Conservation (phyloP, 352 stramenopile species). For the Pythium periplocum region DNA sequence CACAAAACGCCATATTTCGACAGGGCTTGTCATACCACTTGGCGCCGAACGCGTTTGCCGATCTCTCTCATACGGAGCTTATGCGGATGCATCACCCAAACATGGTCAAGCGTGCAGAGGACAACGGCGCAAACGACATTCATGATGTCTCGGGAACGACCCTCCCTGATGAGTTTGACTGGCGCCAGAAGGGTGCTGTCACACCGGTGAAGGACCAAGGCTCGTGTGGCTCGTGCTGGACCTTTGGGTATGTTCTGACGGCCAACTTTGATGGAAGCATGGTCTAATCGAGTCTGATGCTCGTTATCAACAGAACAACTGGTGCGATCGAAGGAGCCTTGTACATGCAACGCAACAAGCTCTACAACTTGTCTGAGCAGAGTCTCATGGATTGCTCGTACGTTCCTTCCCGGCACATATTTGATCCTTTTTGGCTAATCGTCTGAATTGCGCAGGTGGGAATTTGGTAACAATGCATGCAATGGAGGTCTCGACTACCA, state of each 20-base stretch:
- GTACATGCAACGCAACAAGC: conserved; percentile 64
- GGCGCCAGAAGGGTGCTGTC: conserved; percentile 80
- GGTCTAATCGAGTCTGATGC: background rate
- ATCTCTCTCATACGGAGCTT: conserved; percentile 71
- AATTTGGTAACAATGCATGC: conserved; percentile 88
- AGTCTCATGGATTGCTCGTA: conserved; percentile 90
- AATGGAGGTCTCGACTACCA: conserved; percentile 88
- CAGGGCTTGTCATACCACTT: conserved; percentile 76
- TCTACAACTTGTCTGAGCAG: conserved; percentile 85
- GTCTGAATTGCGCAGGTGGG: conserved; percentile 43
- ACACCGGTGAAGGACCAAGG: conserved; percentile 90
- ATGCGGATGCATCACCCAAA: conserved; percentile 37
- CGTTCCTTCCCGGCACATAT: conserved; percentile 4
- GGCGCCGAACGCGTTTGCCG: conserved; percentile 77
- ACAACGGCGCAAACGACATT: conserved; percentile 54
- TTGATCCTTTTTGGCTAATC: background rate
- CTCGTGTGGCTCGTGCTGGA: conserved; percentile 90
- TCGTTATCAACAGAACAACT: conserved; percentile 48
- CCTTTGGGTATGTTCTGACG: conserved; percentile 54
- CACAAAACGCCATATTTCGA: background rate
- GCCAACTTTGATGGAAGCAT: too few species aligned
- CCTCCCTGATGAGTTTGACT: conserved; percentile 73
- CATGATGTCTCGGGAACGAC: conserved; percentile 33
- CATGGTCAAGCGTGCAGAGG: conserved; percentile 37
- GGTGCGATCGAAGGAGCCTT: conserved; percentile 72